These are phyloP conservation scores for Pseudogymnoascus sp. DNA, from an alignment of 2,329 filamentous ascomycete species.

Conservation along the genomic window DNA sequence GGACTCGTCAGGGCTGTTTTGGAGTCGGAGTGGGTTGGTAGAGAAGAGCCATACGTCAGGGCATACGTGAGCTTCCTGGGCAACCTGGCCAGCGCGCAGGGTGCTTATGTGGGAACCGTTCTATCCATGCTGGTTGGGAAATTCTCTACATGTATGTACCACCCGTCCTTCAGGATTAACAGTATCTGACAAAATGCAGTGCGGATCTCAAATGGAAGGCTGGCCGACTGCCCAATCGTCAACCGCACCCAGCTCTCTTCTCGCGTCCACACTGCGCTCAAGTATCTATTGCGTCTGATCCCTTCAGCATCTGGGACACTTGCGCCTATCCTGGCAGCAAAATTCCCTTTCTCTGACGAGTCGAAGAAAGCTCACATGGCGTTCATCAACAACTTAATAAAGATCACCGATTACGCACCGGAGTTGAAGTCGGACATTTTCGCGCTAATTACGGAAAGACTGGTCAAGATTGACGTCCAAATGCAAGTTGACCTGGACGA, in stretches of 20 bases:
- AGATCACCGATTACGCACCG: slow-evolving; percentile 67
- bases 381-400: slow-evolving; percentile 81
- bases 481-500: slow-evolving; percentile 92
- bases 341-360: slow-evolving; percentile 72
- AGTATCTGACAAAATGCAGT: slow-evolving; percentile 33
- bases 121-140: slow-evolving; percentile 74
- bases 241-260: slow-evolving; percentile 54
- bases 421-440: slow-evolving; percentile 73
- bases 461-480: slow-evolving; percentile 91
- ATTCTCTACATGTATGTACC: slow-evolving; percentile 49
- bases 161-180: slow-evolving; percentile 14
- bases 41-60: slow-evolving; percentile 56
- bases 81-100: slow-evolving; percentile 72
- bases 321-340: slow-evolving; percentile 54
- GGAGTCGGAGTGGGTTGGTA: slow-evolving; percentile 55
- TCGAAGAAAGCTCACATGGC: slow-evolving; percentile 70
- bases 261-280: slow-evolving; percentile 67
- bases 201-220: slow-evolving; percentile 29
- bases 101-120: slow-evolving; percentile 64
- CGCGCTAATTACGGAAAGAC: slow-evolving; percentile 71
- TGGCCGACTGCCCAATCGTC: slow-evolving; percentile 46
- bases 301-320: slow-evolving; percentile 69
- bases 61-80: slow-evolving; percentile 61
- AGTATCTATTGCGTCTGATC: slow-evolving; percentile 69
- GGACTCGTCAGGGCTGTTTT: slow-evolving; percentile 51